Evolutionary conservation across 2,329 filamentous ascomycete genomes (phyloP), one percentile per base, ranked within the genome.

Genomic region (Byssoonygena ceratinophila): DNA sequence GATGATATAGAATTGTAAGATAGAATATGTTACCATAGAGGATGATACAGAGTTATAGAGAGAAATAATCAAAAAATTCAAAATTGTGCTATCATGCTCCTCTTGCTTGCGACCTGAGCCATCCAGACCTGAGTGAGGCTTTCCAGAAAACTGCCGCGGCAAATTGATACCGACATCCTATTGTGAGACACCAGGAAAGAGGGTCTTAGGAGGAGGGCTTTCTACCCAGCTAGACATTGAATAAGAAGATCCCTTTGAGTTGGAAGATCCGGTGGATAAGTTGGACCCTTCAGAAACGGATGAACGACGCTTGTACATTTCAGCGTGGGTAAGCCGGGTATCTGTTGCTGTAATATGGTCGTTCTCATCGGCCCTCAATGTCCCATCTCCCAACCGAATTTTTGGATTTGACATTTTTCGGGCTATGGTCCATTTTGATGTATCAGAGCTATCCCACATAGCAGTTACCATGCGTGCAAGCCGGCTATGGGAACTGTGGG

Each of bases 401-500:
- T 55, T 50, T 29, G 23, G 2, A 11, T 25, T 16, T 7, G 41
- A 25, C 7, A 50, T 46, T 16, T 45, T 32, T 5, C 41, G 39
- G 5, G 45, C 23, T 8, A 49, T 31, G 1, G 34, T 27, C 23
- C 29, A 49, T 23, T 50, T 51, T 20, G 36, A 51, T 14, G 48
- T 31, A 46, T 52, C 48, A 16, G 56, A 41, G 4, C 45, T 39
- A 23, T 53, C 53, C 11, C 20, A 32, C 9, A 54, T 50, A 14
- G 50, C 45, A 20, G 50, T 48, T 23, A 46, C 50, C 0, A 46
- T 47, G 12, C 45, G 54, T 32, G 55, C 50, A 51, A 53, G 32
- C 14, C 49, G 34, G 27, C 53, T 54, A 23, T 58, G 52, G 1
- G 56, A 53, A 20, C 34, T 51, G 25, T 52, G 53, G 9, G 51